Conservation (phyloP, 352 stramenopile species). For the Phytophthora chlamydospora region DNA sequence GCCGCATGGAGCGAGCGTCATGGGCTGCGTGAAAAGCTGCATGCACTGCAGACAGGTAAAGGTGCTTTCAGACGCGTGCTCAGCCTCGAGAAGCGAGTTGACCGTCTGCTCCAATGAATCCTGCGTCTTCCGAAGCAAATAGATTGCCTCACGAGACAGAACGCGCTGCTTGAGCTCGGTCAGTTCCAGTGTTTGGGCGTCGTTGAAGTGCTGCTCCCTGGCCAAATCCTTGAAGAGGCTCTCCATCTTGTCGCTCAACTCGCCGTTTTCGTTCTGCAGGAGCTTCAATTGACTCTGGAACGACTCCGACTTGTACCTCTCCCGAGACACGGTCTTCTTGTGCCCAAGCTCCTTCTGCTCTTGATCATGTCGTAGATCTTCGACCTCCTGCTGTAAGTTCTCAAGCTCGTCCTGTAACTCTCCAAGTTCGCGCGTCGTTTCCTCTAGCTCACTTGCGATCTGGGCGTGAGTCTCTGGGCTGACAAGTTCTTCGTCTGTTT, state of each 20-base stretch:
- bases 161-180: slow-evolving; percentile 52
- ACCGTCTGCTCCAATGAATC: slow-evolving; percentile 74
- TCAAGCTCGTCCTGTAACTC: slow-evolving; percentile 34
- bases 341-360: slow-evolving; percentile 43
- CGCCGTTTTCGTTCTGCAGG: slow-evolving; percentile 69
- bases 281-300: slow-evolving; percentile 74
- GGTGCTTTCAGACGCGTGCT: slow-evolving; percentile 73
- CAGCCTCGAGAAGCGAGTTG: slow-evolving; percentile 65
- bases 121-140: slow-evolving; percentile 62
- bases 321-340: slow-evolving; percentile 61
- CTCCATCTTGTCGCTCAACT: slow-evolving; percentile 52
- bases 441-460: slow-evolving; percentile 14
- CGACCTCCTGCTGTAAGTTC: slow-evolving; percentile 35
- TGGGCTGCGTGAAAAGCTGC: slow-evolving; percentile 61
- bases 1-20: slow-evolving; percentile 73
- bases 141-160: slow-evolving; percentile 56
- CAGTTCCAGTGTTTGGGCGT: slow-evolving; percentile 47
- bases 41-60: slow-evolving; percentile 83
- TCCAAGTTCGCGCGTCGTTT: slow-evolving; percentile 18
- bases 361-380: slow-evolving; percentile 31
- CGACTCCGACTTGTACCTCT: slow-evolving; percentile 78
- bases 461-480: slow-evolving; percentile 15
- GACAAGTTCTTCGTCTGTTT: slow-evolving; percentile 22
- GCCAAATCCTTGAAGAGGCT: slow-evolving; percentile 41
- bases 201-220: slow-evolving; percentile 49